Conservation (phyloP, 495 filamentous ascomycete genomes). For the Letharia columbiana region DNA sequence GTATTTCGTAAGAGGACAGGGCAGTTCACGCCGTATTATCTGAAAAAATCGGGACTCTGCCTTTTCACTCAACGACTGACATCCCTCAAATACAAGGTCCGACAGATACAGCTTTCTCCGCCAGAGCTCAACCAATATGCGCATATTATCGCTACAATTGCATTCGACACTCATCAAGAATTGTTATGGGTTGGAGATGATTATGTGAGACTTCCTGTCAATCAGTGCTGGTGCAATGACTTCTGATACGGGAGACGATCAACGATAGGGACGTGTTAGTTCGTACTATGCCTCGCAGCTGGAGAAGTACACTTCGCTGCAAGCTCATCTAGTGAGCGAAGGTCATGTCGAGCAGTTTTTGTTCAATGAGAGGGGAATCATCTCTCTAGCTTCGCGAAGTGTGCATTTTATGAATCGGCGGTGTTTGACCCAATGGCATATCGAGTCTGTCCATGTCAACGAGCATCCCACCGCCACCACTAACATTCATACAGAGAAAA, state of each 20-base stretch:
- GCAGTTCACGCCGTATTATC: neutral
- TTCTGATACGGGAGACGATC: neutral
- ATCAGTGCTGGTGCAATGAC: neutral
- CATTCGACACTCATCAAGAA: constrained; percentile 82
- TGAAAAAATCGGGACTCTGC: neutral
- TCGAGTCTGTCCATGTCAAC: constrained; percentile 42
- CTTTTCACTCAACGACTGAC: neutral
- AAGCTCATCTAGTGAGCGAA: constrained; percentile 56
- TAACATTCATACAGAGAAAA: constrained; percentile 41
- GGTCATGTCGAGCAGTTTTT: constrained; percentile 70
- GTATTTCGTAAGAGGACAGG: neutral
- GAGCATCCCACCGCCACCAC: neutral
- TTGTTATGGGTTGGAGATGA: constrained; percentile 88
- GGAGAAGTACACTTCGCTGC: constrained; percentile 69
- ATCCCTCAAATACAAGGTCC: constrained; percentile 11
- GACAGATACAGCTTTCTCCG: constrained; percentile 18
- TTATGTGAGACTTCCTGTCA: constrained; percentile 49
- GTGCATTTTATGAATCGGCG: constrained; percentile 78
- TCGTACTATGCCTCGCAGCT: constrained; percentile 69
- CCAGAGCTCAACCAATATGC: constrained; percentile 13
- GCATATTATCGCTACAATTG: constrained; percentile 41
- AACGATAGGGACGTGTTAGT: constrained; percentile 62
- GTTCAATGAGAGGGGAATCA: constrained; percentile 77
- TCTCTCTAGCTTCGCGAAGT: constrained; percentile 65
- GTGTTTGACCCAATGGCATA: constrained; percentile 77